Conservation (phyloP, 148 eudicot genomes). For the Chenopodium album region DNA sequence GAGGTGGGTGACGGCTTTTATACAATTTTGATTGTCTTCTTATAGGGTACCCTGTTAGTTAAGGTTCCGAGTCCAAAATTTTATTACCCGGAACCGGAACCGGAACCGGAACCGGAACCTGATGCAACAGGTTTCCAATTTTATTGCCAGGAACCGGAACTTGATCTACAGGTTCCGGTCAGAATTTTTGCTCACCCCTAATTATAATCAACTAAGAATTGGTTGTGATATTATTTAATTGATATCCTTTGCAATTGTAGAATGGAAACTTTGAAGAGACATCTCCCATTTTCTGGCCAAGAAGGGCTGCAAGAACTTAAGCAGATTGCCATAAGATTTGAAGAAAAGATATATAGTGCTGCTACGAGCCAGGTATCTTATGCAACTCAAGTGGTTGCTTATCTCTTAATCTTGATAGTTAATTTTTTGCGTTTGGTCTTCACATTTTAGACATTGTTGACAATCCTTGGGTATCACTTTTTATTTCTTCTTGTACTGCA, state of each 20-base stretch:
- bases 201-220: neutral
- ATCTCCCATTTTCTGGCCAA: conserved; percentile 73
- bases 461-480: neutral
- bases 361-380: conserved; percentile 77
- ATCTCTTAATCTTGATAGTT: neutral
- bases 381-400: neutral
- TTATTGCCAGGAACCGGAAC: too few species aligned
- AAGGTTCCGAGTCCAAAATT: too few species aligned
- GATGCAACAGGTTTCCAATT: too few species aligned
- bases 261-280: conserved; percentile 79
- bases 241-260: conserved; percentile 31
- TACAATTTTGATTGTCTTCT: too few species aligned
- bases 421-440: neutral
- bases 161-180: too few species aligned
- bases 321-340: conserved; percentile 84
- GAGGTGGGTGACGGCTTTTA: too few species aligned
- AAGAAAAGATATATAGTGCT: conserved; percentile 73
- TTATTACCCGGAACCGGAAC: too few species aligned
- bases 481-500: conserved; percentile 12
- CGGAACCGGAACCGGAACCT: too few species aligned
- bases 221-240: neutral
- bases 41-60: too few species aligned
- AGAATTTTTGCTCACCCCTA: too few species aligned
- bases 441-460: neutral
- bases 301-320: conserved; percentile 74